phyloP scores from a whole-genome alignment of 108 stramenopile genomes.

The Skeletonema tropicum region DNA sequence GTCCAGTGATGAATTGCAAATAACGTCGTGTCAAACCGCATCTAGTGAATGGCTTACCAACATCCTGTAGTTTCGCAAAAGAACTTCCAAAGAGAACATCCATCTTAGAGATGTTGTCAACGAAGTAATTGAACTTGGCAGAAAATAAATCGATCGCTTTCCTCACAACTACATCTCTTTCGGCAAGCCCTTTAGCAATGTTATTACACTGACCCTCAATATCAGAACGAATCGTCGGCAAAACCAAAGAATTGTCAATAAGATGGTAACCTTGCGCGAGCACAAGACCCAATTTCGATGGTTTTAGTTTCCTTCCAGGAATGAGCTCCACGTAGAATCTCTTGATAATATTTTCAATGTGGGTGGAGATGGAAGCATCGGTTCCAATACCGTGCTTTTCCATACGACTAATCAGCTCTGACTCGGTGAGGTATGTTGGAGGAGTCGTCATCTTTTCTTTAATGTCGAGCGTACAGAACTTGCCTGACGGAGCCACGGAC shows the following conservation, averaged over 20 bases:
- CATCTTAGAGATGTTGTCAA: slow-evolving; percentile 78
- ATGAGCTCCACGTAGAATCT: slow-evolving; percentile 86
- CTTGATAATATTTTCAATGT: slow-evolving; percentile 91
- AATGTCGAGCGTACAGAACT: slow-evolving; percentile 69
- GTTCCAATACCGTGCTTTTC: slow-evolving; percentile 92
- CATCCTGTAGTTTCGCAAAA: slow-evolving; percentile 88
- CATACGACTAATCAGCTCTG: slow-evolving; percentile 88
- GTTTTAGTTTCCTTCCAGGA: slow-evolving; percentile 76
- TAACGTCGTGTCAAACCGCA: slow-evolving; percentile 72
- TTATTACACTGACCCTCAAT: slow-evolving; percentile 90
- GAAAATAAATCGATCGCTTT: slow-evolving; percentile 71
- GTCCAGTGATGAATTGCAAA: slow-evolving; percentile 54
- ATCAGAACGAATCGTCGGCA: slow-evolving; percentile 85
- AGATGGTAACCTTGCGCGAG: slow-evolving; percentile 88
- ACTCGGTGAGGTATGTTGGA: slow-evolving; percentile 87
- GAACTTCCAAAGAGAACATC: slow-evolving; percentile 88
- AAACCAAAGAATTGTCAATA: slow-evolving; percentile 88
- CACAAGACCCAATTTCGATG: slow-evolving; percentile 87
- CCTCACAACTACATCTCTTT: slow-evolving; percentile 65
- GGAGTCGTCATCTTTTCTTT: slow-evolving; percentile 89
- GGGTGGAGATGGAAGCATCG: slow-evolving; percentile 82
- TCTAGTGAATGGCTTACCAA: slow-evolving; percentile 88
- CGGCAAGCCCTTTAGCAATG: slow-evolving; percentile 84
- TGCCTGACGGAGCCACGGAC: slow-evolving; percentile 45
- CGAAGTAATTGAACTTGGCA: slow-evolving; percentile 77